Evolutionary conservation across 345 rosid genomes (phyloP).

Genomic region (Laguncularia racemosa): DNA sequence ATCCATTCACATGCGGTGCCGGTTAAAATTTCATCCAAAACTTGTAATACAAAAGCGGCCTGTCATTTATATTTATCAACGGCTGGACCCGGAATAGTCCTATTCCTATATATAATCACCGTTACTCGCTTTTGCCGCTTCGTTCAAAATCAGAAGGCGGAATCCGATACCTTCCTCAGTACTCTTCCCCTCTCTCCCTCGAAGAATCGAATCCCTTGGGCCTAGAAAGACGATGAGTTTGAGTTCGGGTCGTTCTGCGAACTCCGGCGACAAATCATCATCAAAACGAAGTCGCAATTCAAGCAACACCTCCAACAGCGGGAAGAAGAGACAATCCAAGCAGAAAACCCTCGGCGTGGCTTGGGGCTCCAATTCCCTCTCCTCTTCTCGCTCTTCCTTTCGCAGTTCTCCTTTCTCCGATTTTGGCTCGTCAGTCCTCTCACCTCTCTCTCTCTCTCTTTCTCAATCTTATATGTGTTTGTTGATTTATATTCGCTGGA

Average conservation of each 20-base stretch:
- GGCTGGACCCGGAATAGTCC: no score
- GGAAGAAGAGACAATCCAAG: conserved; percentile 35
- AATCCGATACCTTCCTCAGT: conserved; percentile 12
- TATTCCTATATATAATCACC: no score
- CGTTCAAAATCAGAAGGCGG: conserved; percentile 5
- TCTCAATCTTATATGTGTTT: background rate
- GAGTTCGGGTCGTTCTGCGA: conserved; percentile 37
- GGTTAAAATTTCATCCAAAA: no score
- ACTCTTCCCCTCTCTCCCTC: conserved; percentile 7
- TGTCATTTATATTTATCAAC: no score
- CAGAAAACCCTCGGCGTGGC: conserved; percentile 92
- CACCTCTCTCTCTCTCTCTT: background rate
- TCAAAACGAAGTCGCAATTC: conserved; percentile 47
- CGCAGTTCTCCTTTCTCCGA: conserved; percentile 67
- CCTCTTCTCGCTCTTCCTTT: conserved; percentile 69
- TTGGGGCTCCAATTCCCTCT: conserved; percentile 73
- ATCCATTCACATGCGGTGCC: no score
- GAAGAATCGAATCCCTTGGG: background rate
- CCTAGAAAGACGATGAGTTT: conserved; percentile 32
- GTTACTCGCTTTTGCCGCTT: conserved; percentile 9
- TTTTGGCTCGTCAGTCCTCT: conserved; percentile 57
- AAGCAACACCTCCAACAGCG: conserved; percentile 20
- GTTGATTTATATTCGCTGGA: background rate
- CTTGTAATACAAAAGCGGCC: no score
- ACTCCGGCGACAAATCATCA: conserved; percentile 21